A percentile compares a stretch with the other conserved stretches of the same genome.
Conservation (phyloP, 78 protist species). For the Isochrysis galbana region DNA sequence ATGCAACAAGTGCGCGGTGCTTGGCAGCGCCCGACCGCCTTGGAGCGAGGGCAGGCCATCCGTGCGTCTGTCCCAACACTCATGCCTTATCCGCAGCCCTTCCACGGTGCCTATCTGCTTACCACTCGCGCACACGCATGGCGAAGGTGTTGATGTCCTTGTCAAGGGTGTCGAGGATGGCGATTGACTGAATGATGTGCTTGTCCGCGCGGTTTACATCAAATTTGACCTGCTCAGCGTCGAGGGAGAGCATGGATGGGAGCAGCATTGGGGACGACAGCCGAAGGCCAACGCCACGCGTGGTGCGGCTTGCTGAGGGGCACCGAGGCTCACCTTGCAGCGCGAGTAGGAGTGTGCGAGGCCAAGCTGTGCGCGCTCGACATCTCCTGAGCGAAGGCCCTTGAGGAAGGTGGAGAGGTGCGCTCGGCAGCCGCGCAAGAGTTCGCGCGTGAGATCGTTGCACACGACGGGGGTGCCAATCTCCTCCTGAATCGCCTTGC, state of each 20-base stretch:
- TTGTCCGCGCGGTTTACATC: slow-evolving; percentile 96
- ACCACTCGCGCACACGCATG: slow-evolving; percentile 98
- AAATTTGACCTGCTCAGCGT: slow-evolving; percentile 85
- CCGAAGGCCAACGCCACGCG: too few species aligned
- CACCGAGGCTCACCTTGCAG: slow-evolving; percentile 55
- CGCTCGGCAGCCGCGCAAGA: slow-evolving; percentile 72
- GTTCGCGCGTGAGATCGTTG: slow-evolving; percentile 73
- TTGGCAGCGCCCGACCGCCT: too few species aligned
- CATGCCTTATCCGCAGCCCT: too few species aligned
- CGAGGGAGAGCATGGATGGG: too few species aligned
- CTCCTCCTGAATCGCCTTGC: slow-evolving; percentile 2
- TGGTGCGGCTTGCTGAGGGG: too few species aligned
- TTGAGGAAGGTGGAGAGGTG: slow-evolving; percentile 47
- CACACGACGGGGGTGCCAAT: slow-evolving; percentile 34
- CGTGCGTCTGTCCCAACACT: too few species aligned
- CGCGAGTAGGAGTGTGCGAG: slow-evolving; percentile 94
- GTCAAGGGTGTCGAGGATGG: slow-evolving; percentile 94
- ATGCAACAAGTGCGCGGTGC: too few species aligned
- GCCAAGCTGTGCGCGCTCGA: slow-evolving; percentile 88
- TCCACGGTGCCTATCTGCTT: too few species aligned
- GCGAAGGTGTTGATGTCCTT: slow-evolving; percentile 96
- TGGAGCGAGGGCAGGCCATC: too few species aligned
- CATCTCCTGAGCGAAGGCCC: slow-evolving; percentile 68
- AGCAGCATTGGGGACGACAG: too few species aligned
- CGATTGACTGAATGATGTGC: slow-evolving; percentile 97